Base-by-base conservation (phyloP, 352 stramenopile genomes). In the Phytophthora hybrid region DNA sequence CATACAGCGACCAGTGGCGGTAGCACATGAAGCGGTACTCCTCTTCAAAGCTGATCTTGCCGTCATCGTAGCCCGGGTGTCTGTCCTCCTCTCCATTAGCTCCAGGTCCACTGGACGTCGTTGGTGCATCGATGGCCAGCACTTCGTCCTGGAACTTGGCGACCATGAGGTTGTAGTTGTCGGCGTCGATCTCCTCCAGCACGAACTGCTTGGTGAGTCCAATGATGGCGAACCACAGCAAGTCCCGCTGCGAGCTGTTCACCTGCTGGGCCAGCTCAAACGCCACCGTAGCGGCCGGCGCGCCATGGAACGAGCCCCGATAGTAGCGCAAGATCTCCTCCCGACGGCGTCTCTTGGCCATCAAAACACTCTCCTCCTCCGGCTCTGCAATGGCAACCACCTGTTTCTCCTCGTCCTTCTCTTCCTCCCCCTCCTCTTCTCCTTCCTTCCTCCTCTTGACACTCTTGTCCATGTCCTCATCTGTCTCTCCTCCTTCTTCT, bases 21-120 rank as follows among this genome's bases (percentile, higher is more conserved):
- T 99, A 92, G 55, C 99, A 94, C 89, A 99, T 98, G 87, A 99
- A 99, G 29, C 94, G 89, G 72, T 97, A 98, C 74, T 99, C 96
- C 66, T 97, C 88, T 64, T 97, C 92, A 71, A 95, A 97, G 9
- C 77, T 78, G 65, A 98, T 97, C 60, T 91, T 91, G 6, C 92
- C 93, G 59, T 93, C 84, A 18, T 93, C 80, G 47, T 92, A 91
- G 8, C 83, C 85, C 0, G 87, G 87, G 57, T 93, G 89, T 34
- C 51, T 68, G 69, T 85, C 55, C 32, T 77, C 72, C 1, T 81
- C 66, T 7, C 41, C 76, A 62, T 26, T 78, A 59, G 32, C 83
- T 63, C 63, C 84, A n/a, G 47, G 52, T n/a, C 59, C 73, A 13
- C 76, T 91, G 26, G 74, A 80, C 3, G 77, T 62, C 23, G 63